These are phyloP conservation scores for Leishmania martiniquensis DNA, from an alignment of 208 protist species.

Conservation along the genomic window DNA sequence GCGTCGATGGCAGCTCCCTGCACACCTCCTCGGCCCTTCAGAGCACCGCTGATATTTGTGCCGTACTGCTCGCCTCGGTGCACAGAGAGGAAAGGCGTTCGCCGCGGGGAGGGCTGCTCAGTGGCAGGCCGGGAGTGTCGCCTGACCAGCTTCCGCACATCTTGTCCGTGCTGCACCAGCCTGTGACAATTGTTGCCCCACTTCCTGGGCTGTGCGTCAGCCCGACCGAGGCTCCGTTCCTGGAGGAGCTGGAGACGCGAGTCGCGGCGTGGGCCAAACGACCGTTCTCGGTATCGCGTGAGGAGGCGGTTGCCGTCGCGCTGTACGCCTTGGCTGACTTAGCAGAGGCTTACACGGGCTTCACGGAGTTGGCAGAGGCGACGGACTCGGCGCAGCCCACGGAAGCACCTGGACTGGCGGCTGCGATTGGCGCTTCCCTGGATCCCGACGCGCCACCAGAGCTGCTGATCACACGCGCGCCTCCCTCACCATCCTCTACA, in stretches of 20 bases:
- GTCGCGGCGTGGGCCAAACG: slow-evolving; percentile 27
- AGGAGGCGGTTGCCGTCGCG: slow-evolving; percentile 36
- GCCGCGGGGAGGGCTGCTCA: neutral
- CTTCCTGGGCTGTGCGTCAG: slow-evolving; percentile 53
- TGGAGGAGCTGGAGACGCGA: slow-evolving; percentile 33
- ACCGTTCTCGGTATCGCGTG: slow-evolving; percentile 15
- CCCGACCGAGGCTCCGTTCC: slow-evolving; percentile 35
- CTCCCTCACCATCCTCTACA: neutral
- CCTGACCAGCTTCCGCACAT: slow-evolving; percentile 15
- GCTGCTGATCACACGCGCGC: neutral
- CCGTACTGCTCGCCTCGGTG: neutral
- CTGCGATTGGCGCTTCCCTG: neutral
- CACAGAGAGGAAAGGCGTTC: neutral
- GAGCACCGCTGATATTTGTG: slow-evolving; percentile 4
- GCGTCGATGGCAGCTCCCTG: neutral
- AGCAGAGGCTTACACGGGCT: slow-evolving; percentile 3
- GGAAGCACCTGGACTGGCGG: neutral
- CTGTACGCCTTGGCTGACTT: slow-evolving; percentile 44
- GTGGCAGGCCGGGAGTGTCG: neutral
- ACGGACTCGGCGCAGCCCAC: neutral
- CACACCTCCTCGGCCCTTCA: neutral
- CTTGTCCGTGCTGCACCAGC: slow-evolving; percentile 37
- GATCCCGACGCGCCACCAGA: neutral
- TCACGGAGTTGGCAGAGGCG: neutral
- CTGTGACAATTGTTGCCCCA: slow-evolving; percentile 52